Conservation (phyloP, 495 filamentous ascomycete species). For the Hyaloscypha variabilis region DNA sequence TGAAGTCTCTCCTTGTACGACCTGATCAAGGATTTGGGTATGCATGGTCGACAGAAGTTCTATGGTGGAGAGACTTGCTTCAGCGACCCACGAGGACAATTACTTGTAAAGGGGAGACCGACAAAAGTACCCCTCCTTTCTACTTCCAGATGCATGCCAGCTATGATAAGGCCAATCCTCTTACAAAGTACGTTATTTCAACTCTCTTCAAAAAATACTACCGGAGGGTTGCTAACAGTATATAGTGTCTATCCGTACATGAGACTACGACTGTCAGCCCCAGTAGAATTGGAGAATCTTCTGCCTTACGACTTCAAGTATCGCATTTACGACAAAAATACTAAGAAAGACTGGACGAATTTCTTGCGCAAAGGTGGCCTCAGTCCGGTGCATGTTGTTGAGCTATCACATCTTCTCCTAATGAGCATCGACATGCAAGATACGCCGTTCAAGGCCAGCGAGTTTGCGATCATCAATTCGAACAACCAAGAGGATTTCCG, state of each 20-base stretch:
- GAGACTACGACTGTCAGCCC: slow-evolving; percentile 86
- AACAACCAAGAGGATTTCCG: slow-evolving; percentile 85
- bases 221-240: slow-evolving; percentile 33
- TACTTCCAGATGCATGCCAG: slow-evolving; percentile 93
- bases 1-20: slow-evolving; percentile 87
- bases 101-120: slow-evolving; percentile 81
- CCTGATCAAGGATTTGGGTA: slow-evolving; percentile 98
- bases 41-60: slow-evolving; percentile 83
- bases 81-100: slow-evolving; percentile 81
- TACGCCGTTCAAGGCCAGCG: slow-evolving; percentile 89
- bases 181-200: slow-evolving; percentile 54
- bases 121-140: slow-evolving; percentile 78
- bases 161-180: slow-evolving; percentile 77
- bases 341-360: slow-evolving; percentile 97
- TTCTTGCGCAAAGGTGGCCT: slow-evolving; percentile 95
- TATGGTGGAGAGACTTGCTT: slow-evolving; percentile 92
- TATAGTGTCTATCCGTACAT: slow-evolving; percentile 86
- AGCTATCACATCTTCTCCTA: slow-evolving; percentile 88
- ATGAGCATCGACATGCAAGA: slow-evolving; percentile 96
- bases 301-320: slow-evolving; percentile 99
- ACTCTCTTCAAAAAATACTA: slow-evolving; percentile 65
- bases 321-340: slow-evolving; percentile 96
- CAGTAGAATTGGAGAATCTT: slow-evolving; percentile 91
- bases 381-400: slow-evolving; percentile 95
- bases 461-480: slow-evolving; percentile 95